These are phyloP conservation scores for Trypanosoma scelopori DNA, from an alignment of 208 protist species.

Conservation along the genomic window DNA sequence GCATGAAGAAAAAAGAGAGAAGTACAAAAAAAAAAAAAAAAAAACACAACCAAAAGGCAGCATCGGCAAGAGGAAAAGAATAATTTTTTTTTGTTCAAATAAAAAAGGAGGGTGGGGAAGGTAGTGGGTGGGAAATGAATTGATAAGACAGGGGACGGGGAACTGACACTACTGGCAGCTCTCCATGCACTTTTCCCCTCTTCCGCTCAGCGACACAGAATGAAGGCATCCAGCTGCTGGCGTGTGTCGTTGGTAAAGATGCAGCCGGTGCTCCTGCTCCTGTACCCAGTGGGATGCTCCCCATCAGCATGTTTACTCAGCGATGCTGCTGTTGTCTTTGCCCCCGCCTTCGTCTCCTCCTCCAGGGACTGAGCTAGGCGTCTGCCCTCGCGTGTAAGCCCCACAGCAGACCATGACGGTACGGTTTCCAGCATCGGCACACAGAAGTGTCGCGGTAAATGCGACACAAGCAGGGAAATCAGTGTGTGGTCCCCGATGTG, in stretches of 20 bases:
- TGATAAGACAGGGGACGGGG: too few species aligned
- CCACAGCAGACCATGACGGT: slow-evolving; percentile 19
- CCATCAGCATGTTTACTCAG: not conserved
- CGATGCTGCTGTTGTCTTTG: not conserved
- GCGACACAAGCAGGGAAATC: slow-evolving; percentile 24
- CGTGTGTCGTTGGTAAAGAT: slow-evolving; percentile 21
- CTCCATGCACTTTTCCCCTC: too few species aligned
- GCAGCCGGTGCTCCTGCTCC: slow-evolving; percentile 22
- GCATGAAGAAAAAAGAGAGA: too few species aligned
- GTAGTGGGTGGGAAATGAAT: too few species aligned
- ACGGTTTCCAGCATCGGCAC: slow-evolving; percentile 10
- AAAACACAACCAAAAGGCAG: too few species aligned
- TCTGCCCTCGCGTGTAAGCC: slow-evolving; percentile 16
- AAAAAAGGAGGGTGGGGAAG: too few species aligned
- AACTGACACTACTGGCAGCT: too few species aligned
- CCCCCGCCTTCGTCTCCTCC: not conserved
- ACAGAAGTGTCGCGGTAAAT: slow-evolving; percentile 16
- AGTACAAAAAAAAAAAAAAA: too few species aligned
- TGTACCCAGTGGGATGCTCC: not conserved
- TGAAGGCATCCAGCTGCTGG: slow-evolving; percentile 22
- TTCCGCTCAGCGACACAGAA: slow-evolving; percentile 6
- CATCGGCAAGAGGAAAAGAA: too few species aligned
- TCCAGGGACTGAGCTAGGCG: slow-evolving; percentile 6
- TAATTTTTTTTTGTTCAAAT: too few species aligned
- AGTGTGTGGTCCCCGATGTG: slow-evolving; percentile 17